Percentiles rank a stretch among this genome's conserved stretches.
Conservation (phyloP, 2,329 filamentous ascomycete genomes). For the Hypoxylon sp. region DNA sequence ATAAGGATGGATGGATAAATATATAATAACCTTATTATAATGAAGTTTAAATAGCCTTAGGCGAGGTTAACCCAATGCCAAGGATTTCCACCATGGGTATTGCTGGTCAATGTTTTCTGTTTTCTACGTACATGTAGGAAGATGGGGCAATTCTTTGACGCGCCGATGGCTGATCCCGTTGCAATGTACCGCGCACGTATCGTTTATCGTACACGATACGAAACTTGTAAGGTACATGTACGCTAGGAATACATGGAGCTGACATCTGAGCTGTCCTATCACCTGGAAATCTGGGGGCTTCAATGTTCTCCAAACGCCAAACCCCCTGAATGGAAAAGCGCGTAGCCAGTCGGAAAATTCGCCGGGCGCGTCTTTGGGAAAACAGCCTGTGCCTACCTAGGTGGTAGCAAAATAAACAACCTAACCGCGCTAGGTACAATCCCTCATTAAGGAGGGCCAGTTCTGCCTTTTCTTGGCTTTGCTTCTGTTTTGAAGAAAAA, state of each 20-base stretch:
- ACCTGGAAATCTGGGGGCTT: conserved; percentile 40
- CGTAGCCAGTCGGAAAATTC: conserved; percentile 50
- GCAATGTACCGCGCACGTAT: conserved; percentile 12
- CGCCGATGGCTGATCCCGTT: conserved; percentile 18
- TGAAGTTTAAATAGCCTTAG: conserved; percentile 19
- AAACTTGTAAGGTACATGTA: not conserved
- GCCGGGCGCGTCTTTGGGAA: conserved; percentile 46
- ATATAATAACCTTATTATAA: conserved; percentile 1
- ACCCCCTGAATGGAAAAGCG: conserved; percentile 41
- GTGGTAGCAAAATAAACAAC: conserved; percentile 45
- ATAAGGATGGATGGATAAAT: not conserved
- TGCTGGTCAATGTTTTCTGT: conserved; percentile 25
- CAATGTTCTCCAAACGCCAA: conserved; percentile 46
- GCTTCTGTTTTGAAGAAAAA: conserved; percentile 33
- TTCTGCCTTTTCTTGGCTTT: conserved; percentile 25
- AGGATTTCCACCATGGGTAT: conserved; percentile 18
- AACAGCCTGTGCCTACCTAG: conserved; percentile 6
- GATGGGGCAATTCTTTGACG: conserved; percentile 22
- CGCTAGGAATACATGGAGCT: conserved; percentile 4
- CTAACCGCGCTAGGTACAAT: conserved; percentile 35
- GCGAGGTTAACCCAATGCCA: conserved; percentile 9
- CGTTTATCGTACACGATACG: not conserved
- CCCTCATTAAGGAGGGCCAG: conserved; percentile 32
- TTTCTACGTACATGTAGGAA: conserved; percentile 6
- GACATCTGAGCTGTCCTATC: conserved; percentile 45